Evolutionary conservation across 1,284 basidiomycete genomes (phyloP), one percentile per base, ranked within the genome.

Genomic region (Malassezia japonica): DNA sequence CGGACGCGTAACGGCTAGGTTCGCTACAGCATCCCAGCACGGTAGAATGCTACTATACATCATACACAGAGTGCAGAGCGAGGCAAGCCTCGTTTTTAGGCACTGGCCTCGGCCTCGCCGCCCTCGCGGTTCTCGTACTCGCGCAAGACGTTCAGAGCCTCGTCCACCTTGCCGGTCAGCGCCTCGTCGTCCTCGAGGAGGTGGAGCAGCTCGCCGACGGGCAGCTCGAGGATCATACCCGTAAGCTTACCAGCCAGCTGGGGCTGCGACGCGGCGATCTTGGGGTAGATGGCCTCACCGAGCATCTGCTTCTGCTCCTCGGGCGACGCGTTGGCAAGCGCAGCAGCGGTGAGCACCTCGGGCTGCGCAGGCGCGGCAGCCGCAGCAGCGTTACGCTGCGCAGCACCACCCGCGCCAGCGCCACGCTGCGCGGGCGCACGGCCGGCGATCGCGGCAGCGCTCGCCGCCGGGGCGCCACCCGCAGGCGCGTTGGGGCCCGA

Each of bases 281-380:
- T 69, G 48, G 70, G 70, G 64, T 72, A 72, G 59, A 72, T 70
- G 25, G 70, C 70, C 60, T 72, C 70, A 35, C 70, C 70, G 34
- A 72, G 63, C 66, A 72, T 72, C 60, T 72, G 70, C 70, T 72
- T 72, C 63, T 72, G 70, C 61, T 72, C 70, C 48, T 72, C 70
- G 37, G 70, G 70, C 55, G 68, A 62, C 15, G 70, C 70, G 52
- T 69, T 67, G 38, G 70, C 70, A 10, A 72, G 61, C 16, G 68
- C 65, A 41, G 66, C 67, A 13, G 70, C 66, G 46, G 61, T 72
- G 42, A 72, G 57, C 32, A 46, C 37, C 48, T 60, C 62, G 37
- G 65, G 66, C 57, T 65, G 62, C 25, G 56, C 55, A 2, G 59
- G 59, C 33, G 57, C 57, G 13, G 28, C n/a, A 18, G 24, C 40